A percentile compares a stretch with the other conserved stretches of the same genome.
phyloP scores from a whole-genome alignment of 352 stramenopile genomes.

The Globisporangium perplexum region DNA sequence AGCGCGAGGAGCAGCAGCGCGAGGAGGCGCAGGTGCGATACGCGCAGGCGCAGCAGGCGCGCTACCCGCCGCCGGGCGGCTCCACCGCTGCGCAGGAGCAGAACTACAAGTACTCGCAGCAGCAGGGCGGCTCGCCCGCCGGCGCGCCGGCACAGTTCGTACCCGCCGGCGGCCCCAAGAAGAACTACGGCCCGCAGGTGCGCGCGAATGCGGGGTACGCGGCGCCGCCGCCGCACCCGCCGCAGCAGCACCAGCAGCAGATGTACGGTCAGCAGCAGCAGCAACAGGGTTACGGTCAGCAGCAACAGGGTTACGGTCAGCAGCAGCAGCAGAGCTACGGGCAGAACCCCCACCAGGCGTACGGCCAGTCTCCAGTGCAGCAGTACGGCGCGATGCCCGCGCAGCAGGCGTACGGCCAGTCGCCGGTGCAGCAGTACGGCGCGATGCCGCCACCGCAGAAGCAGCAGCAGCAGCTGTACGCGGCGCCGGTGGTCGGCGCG shows the following conservation, averaged over 20 bases:
- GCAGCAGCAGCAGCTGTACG: conserved; percentile 8
- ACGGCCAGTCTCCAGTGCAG: conserved; percentile 16
- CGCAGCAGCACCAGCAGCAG: conserved; percentile 12
- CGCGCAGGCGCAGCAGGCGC: conserved; percentile 38
- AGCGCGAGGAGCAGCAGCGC: conserved; percentile 42
- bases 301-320: conserved; percentile 7
- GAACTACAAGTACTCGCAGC: conserved; percentile 27
- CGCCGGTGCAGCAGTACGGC: conserved; percentile 4
- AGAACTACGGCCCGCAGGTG: conserved; percentile 32
- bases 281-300: conserved; percentile 8
- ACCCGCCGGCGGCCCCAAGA: conserved; percentile 12
- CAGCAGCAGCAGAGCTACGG: conserved; percentile 4
- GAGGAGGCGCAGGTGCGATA: conserved; percentile 44
- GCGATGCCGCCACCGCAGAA: conserved; percentile 1
- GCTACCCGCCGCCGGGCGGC: conserved; percentile 16
- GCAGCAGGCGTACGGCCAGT: conserved; percentile 11
- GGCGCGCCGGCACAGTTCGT: conserved; percentile 9
- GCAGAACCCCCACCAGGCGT: conserved; percentile 8
- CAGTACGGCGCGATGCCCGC: conserved; percentile 17
- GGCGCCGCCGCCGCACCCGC: conserved; percentile 8
- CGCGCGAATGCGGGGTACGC: conserved; percentile 31
- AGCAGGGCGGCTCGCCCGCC: conserved; percentile 14
- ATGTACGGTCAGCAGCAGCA: conserved; percentile 10
- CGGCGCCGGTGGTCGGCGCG: background rate
- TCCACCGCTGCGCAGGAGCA: conserved; percentile 12